Evolutionary conservation across 1,139 yeast genomes (phyloP).

Genomic region (Martiniozyma asiatica): DNA sequence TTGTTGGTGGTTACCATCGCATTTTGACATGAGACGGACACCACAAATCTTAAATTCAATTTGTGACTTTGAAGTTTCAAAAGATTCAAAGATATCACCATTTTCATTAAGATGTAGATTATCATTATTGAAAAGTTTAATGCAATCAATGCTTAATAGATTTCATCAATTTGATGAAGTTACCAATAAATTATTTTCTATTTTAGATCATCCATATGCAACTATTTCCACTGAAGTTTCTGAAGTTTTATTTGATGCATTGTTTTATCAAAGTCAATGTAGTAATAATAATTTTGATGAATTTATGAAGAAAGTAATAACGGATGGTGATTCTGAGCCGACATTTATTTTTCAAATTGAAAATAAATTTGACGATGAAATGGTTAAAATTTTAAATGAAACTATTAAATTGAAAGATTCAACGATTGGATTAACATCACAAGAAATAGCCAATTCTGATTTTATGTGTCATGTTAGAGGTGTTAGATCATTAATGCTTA

Average conservation of each 20-base stretch:
- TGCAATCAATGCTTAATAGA: constrained; percentile 49
- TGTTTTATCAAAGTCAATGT: constrained; percentile 42
- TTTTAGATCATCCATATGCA: constrained; percentile 57
- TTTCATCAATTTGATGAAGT: constrained; percentile 38
- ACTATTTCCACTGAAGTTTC: constrained; percentile 68
- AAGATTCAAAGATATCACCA: constrained; percentile 44
- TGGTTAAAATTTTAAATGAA: constrained; percentile 11
- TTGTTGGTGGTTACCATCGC: constrained; percentile 62
- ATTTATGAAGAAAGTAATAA: constrained; percentile 30
- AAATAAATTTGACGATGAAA: constrained; percentile 10
- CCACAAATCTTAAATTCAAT: constrained; percentile 40
- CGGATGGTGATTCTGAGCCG: constrained; percentile 21
- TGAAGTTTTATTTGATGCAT: constrained; percentile 43
- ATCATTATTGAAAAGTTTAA: constrained; percentile 40
- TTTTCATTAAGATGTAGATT: constrained; percentile 58
- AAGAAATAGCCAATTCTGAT: constrained; percentile 33
- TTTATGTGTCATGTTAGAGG: constrained; percentile 38
- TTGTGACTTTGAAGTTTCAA: constrained; percentile 31
- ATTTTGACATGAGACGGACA: constrained; percentile 56
- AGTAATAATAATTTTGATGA: constrained; percentile 32
- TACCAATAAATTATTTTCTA: constrained; percentile 33
- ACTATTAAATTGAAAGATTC: constrained; percentile 13
- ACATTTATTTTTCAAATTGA: constrained; percentile 8
- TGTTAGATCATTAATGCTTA: constrained; percentile 17
- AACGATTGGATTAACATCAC: constrained; percentile 26